Percentiles rank a stretch among this genome's conserved stretches.
Conservation (phyloP, 2,329 filamentous ascomycete genomes). For the Curvularia spicifera region DNA sequence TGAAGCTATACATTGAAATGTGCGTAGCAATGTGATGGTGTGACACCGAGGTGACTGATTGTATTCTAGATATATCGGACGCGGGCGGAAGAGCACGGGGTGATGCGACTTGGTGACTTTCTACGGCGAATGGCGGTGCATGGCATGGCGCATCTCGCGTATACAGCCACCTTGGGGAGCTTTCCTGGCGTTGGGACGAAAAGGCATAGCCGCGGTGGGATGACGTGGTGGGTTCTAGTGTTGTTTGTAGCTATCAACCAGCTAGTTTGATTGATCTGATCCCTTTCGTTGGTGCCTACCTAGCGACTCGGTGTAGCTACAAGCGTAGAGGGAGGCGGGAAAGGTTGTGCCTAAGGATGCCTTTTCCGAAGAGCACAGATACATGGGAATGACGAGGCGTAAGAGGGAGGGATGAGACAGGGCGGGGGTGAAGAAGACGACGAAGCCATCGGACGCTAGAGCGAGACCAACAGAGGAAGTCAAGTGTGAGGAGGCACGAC, state of each 20-base stretch:
- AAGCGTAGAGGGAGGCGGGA: neutral
- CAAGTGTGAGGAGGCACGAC: conserved; percentile 2
- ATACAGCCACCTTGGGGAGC: too few relatives aligned
- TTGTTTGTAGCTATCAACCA: neutral
- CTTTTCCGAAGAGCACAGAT: neutral
- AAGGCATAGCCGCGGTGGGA: neutral
- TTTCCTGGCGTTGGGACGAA: neutral
- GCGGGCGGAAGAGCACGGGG: conserved; percentile 38
- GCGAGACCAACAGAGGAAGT: neutral
- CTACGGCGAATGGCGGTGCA: neutral
- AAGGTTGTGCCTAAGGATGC: neutral
- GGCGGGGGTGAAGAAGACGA: conserved; percentile 1
- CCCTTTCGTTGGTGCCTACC: neutral
- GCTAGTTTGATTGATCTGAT: neutral
- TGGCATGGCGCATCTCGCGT: neutral
- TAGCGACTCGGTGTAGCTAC: neutral
- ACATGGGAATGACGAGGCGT: neutral
- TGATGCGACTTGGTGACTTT: conserved; percentile 10
- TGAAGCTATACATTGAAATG: conserved; percentile 49
- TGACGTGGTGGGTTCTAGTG: neutral
- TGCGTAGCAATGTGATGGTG: conserved; percentile 24
- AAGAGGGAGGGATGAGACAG: neutral
- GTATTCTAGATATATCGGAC: conserved; percentile 39
- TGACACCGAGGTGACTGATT: conserved; percentile 17
- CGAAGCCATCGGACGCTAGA: conserved; percentile 3